phyloP scores from a whole-genome alignment of 2,329 filamentous ascomycete genomes.

The Cladosporium sphaerospermum region DNA sequence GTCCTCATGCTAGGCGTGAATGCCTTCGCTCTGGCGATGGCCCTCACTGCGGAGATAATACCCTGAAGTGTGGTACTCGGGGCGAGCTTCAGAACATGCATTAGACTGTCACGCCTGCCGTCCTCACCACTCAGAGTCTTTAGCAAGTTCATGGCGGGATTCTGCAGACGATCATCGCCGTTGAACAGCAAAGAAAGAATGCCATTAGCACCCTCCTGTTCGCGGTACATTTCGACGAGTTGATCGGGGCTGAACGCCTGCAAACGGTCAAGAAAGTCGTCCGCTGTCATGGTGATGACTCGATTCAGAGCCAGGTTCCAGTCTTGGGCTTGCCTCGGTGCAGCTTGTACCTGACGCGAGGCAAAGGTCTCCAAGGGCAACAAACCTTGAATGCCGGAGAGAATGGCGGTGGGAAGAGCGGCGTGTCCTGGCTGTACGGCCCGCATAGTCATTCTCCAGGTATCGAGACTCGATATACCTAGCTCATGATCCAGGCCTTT shows the following conservation, averaged over 20 bases:
- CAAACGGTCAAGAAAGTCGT: constrained; percentile 69
- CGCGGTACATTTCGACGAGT: constrained; percentile 62
- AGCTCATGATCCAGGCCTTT: constrained; percentile 60
- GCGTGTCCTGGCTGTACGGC: constrained; percentile 61
- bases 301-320: constrained; percentile 71
- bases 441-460: constrained; percentile 72
- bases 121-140: constrained; percentile 73
- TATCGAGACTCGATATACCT: constrained; percentile 62
- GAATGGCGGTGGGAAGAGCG: constrained; percentile 66
- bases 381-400: constrained; percentile 64
- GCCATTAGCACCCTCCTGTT: constrained; percentile 62
- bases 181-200: constrained; percentile 76
- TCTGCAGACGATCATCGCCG: constrained; percentile 70
- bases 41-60: constrained; percentile 50
- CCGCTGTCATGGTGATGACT: constrained; percentile 58
- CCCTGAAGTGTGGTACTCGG: constrained; percentile 52
- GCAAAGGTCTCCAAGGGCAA: constrained; percentile 68
- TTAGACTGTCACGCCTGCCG: constrained; percentile 54
- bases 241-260: constrained; percentile 67
- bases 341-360: constrained; percentile 33
- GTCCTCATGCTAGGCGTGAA: constrained; percentile 56
- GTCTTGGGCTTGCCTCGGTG: constrained; percentile 52
- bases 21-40: constrained; percentile 50
- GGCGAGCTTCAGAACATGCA: constrained; percentile 52
- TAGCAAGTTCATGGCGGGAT: constrained; percentile 73